A percentile compares a stretch with the other conserved stretches of the same genome.
Conservation (phyloP, 108 stramenopile genomes). For the Skeletonema costatum region DNA sequence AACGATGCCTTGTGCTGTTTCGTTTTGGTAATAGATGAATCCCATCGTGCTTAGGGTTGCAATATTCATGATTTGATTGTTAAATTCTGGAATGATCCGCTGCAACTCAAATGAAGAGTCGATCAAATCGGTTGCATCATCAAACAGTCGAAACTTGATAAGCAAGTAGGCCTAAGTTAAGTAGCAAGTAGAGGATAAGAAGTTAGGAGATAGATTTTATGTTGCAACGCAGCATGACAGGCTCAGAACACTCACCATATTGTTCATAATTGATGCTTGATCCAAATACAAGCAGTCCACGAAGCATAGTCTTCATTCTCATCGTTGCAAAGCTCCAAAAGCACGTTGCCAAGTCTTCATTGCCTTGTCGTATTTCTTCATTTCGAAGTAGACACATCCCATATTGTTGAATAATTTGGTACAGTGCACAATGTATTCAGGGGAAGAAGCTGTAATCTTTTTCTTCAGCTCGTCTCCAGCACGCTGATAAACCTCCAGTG, state of each 20-base stretch:
- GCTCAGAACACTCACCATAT: constrained; percentile 12
- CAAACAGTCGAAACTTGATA: constrained; percentile 45
- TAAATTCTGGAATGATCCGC: constrained; percentile 34
- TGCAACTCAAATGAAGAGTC: constrained; percentile 53
- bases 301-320: constrained; percentile 31
- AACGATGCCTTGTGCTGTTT: constrained; percentile 35
- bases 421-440: constrained; percentile 34
- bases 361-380: constrained; percentile 52
- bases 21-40: constrained; percentile 43
- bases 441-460: constrained; percentile 25
- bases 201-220: neutral
- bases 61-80: constrained; percentile 29
- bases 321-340: constrained; percentile 40
- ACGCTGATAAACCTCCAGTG: constrained; percentile 33
- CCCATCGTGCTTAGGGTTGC: constrained; percentile 48
- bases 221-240: neutral
- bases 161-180: constrained; percentile 18
- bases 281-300: constrained; percentile 42
- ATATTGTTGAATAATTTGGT: constrained; percentile 53
- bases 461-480: constrained; percentile 42
- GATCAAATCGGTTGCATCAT: constrained; percentile 50
- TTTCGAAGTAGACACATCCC: constrained; percentile 46
- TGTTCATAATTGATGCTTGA: constrained; percentile 52
- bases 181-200: neutral
- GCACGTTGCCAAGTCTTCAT: constrained; percentile 51